These are phyloP conservation scores for Fusarium decemcellulare DNA, from an alignment of 2,329 filamentous ascomycete species.

Conservation along the genomic window DNA sequence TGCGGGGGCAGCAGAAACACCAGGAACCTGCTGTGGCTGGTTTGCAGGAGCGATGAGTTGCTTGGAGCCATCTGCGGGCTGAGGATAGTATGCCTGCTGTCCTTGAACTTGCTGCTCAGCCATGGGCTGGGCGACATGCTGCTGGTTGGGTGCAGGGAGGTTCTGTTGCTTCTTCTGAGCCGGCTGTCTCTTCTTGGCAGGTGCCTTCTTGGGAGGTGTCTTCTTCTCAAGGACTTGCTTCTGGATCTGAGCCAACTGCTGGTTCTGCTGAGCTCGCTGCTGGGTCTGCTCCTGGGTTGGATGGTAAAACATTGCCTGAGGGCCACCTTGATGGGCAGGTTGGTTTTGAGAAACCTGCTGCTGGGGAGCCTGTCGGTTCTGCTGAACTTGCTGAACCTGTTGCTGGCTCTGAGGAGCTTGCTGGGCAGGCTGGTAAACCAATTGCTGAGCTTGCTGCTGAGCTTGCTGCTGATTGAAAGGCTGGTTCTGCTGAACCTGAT, in stretches of 20 bases:
- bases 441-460: not conserved
- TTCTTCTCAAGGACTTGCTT: too few species aligned
- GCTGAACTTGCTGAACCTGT: not conserved
- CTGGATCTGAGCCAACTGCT: too few species aligned
- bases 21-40: too few species aligned
- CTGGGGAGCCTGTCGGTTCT: not conserved
- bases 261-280: not conserved
- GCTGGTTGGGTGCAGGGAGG: too few species aligned
- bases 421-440: not conserved
- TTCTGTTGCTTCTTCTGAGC: not conserved
- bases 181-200: not conserved
- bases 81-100: not conserved
- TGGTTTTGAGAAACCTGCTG: not conserved
- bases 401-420: not conserved
- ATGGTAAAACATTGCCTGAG: too few species aligned
- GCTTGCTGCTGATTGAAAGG: not conserved
- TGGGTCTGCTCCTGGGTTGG: not conserved
- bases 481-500: not conserved
- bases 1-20: not conserved
- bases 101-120: not conserved
- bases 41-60: too few species aligned
- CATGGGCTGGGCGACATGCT: not conserved
- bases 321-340: too few species aligned
- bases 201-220: not conserved
- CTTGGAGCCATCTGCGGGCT: too few species aligned